Conservation (phyloP, 2,329 filamentous ascomycete genomes). For the Ascochyta rabiei region DNA sequence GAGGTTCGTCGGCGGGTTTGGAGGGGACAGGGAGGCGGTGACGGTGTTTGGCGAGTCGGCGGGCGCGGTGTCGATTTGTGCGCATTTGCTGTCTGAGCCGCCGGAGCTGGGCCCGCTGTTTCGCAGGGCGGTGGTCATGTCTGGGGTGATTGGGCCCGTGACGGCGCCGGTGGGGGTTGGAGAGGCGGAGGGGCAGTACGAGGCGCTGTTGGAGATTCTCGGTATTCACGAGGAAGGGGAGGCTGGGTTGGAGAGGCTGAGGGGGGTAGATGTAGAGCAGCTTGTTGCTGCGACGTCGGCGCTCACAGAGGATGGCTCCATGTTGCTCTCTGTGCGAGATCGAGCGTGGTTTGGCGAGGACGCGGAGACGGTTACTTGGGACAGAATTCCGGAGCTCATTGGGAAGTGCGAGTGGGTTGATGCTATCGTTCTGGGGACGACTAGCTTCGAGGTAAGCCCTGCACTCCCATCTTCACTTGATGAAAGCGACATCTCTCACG, state of each 20-base stretch:
- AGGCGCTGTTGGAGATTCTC: conserved; percentile 28
- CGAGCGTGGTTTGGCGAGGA: conserved; percentile 22
- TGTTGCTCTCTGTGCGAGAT: conserved; percentile 24
- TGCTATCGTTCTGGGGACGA: conserved; percentile 53
- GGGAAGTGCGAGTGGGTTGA: conserved; percentile 49
- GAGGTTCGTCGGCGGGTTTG: conserved; percentile 43
- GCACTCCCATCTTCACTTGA: background rate
- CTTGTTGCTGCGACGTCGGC: conserved; percentile 21
- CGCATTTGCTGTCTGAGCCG: conserved; percentile 28
- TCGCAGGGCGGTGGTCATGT: conserved; percentile 28
- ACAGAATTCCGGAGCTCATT: conserved; percentile 21
- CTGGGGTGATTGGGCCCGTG: conserved; percentile 24
- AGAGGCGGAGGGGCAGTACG: conserved; percentile 17
- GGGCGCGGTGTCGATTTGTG: conserved; percentile 45
- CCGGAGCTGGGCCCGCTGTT: conserved; percentile 26
- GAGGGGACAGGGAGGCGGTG: conserved; percentile 38
- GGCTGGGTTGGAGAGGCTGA: conserved; percentile 14
- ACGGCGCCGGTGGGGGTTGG: conserved; percentile 12
- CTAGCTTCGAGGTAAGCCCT: conserved; percentile 51
- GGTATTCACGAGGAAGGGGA: conserved; percentile 21
- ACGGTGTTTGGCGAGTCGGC: conserved; percentile 55
- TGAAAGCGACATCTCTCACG: background rate
- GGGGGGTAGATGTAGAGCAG: conserved; percentile 11
- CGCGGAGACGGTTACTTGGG: conserved; percentile 23
- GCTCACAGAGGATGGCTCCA: conserved; percentile 1